Evolutionary conservation across 768 basidiomycete species (phyloP), one percentile per base, ranked within the genome.

Genomic region (Psilocybe sp.): DNA sequence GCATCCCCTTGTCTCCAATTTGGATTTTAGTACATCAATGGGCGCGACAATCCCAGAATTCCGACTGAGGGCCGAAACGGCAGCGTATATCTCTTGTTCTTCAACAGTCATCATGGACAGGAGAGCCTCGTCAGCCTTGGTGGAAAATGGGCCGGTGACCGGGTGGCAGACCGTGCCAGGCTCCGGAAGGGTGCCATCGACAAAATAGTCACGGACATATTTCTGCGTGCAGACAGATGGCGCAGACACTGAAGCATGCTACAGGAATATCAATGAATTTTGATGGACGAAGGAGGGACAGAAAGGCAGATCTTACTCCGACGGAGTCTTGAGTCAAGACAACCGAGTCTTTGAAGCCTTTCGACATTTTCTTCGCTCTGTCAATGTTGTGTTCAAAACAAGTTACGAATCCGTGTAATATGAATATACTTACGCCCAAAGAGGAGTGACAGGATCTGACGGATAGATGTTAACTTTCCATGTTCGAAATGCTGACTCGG

Each of bases 281-380:
- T 15, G 9, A 23, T 23, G 13, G 12, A 11, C 7, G 13, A 35
- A 28, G 34, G 13, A 28, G 33, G n/a, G 18, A 19, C 3, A 8
- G 32, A 18, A 28, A 28, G 19, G 8, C 10, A 3, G 16, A 19
- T 60, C 66, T 12, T 57, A 75, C 72, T 8, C 74, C 72, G 8
- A 66, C 57, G 8, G 69, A 70, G 20, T 74, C 69, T 46, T 74
- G 72, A 7, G 71, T 73, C 18, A 75, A 56, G 13, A 75, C 69
- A 12, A 70, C 66, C 2, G 72, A 69, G 16, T 53, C 59, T 1
- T 61, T 56, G 55, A 73, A 75, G 4, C 66, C 66, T 45, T 60
- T 53, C 0, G 69, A 67, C 54, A 65, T 72, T 41, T 69, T 68
- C 51, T 70, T 68, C 0, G 73, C 73, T 11, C 74, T 76, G 55